Conservation (phyloP, 1,284 basidiomycete species). For the Leccinum glutinopallens region DNA sequence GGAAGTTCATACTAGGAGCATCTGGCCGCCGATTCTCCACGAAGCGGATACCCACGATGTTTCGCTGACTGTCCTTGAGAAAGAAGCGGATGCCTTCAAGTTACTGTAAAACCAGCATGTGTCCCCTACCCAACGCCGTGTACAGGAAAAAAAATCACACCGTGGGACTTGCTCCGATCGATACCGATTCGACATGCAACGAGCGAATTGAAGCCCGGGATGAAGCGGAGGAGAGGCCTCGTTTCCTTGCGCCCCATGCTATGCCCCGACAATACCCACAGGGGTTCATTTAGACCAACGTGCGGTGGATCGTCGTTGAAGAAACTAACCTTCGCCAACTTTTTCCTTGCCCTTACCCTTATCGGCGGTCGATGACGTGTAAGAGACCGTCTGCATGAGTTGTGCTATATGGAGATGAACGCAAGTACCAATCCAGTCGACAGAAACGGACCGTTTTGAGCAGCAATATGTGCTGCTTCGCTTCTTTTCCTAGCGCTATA, state of each 20-base stretch:
- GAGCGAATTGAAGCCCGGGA: slow-evolving; percentile 69
- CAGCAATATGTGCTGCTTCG: slow-evolving; percentile 61
- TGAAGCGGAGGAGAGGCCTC: slow-evolving; percentile 37
- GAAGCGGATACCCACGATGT: slow-evolving; percentile 67
- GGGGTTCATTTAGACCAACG: slow-evolving; percentile 17
- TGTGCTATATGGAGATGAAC: slow-evolving; percentile 41
- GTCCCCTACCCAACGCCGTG: slow-evolving; percentile 79
- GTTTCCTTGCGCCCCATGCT: slow-evolving; percentile 28
- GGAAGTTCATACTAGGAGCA: too few relatives aligned
- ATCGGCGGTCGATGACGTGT: slow-evolving; percentile 39
- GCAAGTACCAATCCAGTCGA: slow-evolving; percentile 26
- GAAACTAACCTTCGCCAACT: slow-evolving; percentile 41
- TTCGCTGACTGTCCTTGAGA: slow-evolving; percentile 57
- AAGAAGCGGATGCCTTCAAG: slow-evolving; percentile 63
- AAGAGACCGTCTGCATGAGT: slow-evolving; percentile 50
- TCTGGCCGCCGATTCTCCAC: slow-evolving; percentile 53
- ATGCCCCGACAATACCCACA: slow-evolving; percentile 30
- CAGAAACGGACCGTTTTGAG: slow-evolving; percentile 52
- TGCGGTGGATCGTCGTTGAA: slow-evolving; percentile 6
- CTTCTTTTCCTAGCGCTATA: slow-evolving; percentile 68
- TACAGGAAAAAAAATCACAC: slow-evolving; percentile 66
- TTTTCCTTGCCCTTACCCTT: slow-evolving; percentile 46
- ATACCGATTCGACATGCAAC: slow-evolving; percentile 81
- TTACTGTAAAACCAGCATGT: slow-evolving; percentile 70
- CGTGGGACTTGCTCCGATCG: slow-evolving; percentile 68